Evolutionary conservation across 805 yeast genomes (phyloP).

Genomic region (Nakazawaea wyomingensis): DNA sequence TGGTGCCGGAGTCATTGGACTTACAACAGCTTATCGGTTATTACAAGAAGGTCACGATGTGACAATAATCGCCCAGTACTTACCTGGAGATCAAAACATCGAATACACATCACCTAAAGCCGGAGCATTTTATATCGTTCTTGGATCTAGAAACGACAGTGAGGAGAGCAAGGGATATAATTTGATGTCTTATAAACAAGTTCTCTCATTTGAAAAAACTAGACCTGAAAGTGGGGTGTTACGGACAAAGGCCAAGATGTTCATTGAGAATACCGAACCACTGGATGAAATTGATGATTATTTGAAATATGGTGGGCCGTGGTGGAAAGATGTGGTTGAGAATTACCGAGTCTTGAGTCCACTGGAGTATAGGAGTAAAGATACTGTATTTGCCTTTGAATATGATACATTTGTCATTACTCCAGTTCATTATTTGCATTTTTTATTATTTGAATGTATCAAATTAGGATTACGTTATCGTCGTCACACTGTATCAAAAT

Average conservation of each 20-base stretch:
- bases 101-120: slow-evolving; percentile 64
- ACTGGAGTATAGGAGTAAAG: slow-evolving; percentile 32
- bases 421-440: slow-evolving; percentile 51
- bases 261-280: slow-evolving; percentile 16
- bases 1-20: slow-evolving; percentile 51
- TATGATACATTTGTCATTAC: slow-evolving; percentile 56
- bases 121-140: slow-evolving; percentile 68
- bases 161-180: slow-evolving; percentile 36
- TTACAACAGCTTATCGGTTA: slow-evolving; percentile 42
- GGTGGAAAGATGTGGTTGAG: slow-evolving; percentile 46
- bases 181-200: slow-evolving; percentile 39
- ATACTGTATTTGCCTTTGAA: slow-evolving; percentile 35
- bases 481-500: slow-evolving; percentile 34
- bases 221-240: slow-evolving; percentile 48
- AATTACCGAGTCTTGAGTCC: slow-evolving; percentile 30
- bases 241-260: slow-evolving; percentile 17
- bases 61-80: slow-evolving; percentile 32
- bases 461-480: slow-evolving; percentile 41
- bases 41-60: slow-evolving; percentile 35
- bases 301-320: slow-evolving; percentile 28
- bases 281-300: slow-evolving; percentile 11
- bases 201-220: slow-evolving; percentile 39
- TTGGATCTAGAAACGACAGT: slow-evolving; percentile 37
- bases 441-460: slow-evolving; percentile 40
- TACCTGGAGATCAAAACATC: slow-evolving; percentile 26